Conservation (phyloP, 768 basidiomycete species). For the Amanita inopinata region DNA sequence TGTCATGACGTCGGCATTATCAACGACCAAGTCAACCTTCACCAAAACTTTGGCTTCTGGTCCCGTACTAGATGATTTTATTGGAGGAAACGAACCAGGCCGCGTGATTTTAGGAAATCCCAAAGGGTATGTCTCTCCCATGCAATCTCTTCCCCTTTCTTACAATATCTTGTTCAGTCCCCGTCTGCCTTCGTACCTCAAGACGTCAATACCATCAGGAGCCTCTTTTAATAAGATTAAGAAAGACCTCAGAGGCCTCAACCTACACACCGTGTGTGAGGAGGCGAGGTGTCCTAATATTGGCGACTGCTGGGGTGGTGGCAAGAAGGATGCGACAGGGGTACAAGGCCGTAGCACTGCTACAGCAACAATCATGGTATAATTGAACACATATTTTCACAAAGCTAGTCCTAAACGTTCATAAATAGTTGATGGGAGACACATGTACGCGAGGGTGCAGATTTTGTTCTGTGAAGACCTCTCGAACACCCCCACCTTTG, state of each 20-base stretch:
- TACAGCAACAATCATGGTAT: slow-evolving; percentile 97
- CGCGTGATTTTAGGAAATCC: slow-evolving; percentile 66
- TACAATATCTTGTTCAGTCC: slow-evolving; percentile 37
- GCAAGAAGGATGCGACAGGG: slow-evolving; percentile 49
- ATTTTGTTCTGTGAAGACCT: slow-evolving; percentile 97
- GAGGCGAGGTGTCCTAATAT: slow-evolving; percentile 99
- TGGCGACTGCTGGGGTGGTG: slow-evolving; percentile 98
- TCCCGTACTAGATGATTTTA: slow-evolving; percentile 74
- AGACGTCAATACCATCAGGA: slow-evolving; percentile 88
- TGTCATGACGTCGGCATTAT: slow-evolving; percentile 20
- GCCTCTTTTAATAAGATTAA: slow-evolving; percentile 87
- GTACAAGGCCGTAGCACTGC: slow-evolving; percentile 73
- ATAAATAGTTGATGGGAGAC: slow-evolving; percentile 88
- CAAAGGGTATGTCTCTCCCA: slow-evolving; percentile 38
- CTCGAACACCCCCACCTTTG: slow-evolving; percentile 75
- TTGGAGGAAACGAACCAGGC: slow-evolving; percentile 47
- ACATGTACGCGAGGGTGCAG: slow-evolving; percentile 97
- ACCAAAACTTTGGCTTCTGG: slow-evolving; percentile 48
- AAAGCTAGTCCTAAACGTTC: slow-evolving; percentile 5
- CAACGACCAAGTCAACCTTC: slow-evolving; percentile 33
- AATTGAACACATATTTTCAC: slow-evolving; percentile 12
- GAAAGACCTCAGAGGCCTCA: slow-evolving; percentile 86
- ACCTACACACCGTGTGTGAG: slow-evolving; percentile 94
- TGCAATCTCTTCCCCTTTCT: slow-evolving; percentile 1
- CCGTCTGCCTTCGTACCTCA: slow-evolving; percentile 78